Base-by-base conservation (phyloP, 2,329 filamentous ascomycete species). In the Cryphonectria radicalis region DNA sequence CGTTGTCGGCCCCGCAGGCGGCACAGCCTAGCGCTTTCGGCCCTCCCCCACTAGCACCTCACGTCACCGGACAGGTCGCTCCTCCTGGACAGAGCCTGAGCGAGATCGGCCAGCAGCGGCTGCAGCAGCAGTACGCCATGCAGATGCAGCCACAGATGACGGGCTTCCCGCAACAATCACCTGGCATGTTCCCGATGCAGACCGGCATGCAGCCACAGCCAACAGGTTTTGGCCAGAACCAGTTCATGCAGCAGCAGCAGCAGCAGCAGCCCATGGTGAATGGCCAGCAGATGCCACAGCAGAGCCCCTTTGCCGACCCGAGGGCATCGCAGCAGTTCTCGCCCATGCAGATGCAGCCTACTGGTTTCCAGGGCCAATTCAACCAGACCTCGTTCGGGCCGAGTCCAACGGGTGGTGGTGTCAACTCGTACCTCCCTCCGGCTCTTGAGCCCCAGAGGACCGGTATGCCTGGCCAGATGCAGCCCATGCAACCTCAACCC, bases 1-100 rank as follows among this genome's bases (percentile, higher is more conserved):
- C 96, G 10, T 86, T 96, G 17, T 98, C 95, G 57, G 95, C 96
- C 55, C 95, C 96, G 37, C 92, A 94, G 79, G 92, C 94, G 68
- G 91, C 89, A 66, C 92, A 92, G 78, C 90, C 90, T 63, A 94
- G 87, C 80, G 87, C 86, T 5, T 96, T 97, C 79, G 88, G 88
- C 10, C 88, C 92, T 25, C 90, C 93, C 66, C 90, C 93, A 22
- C 82, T 98, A 75, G 91, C 95, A 79, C 90, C 94, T 67, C 95
- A 98, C 79, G 88, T 95, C 80, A 98, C 96, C 6, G 94, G 95
- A 14, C 90, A 90, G 74, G 84, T 93, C 70, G 91, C 92, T 40
- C 89, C 91, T 42, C 88, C 89, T 3, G 93, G 94, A 17, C 93
- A 95, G 80, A 95, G 91, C 79, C 79, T 97, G 75, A 87, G 90